Conservation (phyloP, 768 basidiomycete genomes). For the Podaxis sp. region DNA sequence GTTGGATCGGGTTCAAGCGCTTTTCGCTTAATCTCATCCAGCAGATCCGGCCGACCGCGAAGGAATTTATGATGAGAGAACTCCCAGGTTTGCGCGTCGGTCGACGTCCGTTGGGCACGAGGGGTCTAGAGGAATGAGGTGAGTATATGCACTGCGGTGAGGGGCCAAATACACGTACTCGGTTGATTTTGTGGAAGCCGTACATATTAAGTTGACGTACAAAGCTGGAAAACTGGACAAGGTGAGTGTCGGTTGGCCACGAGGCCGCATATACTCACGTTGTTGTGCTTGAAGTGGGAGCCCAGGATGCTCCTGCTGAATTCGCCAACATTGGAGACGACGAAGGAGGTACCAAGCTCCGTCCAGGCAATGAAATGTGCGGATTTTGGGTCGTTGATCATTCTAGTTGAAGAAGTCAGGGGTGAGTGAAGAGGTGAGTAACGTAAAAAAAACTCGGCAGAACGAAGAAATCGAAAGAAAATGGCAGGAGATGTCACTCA, state of each 20-base stretch:
- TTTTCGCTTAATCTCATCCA: conserved; percentile 87
- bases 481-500: conserved; percentile 1
- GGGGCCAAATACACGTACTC: conserved; percentile 44
- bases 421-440: conserved; percentile 5
- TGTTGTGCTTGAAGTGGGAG: conserved; percentile 89
- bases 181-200: conserved; percentile 92
- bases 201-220: conserved; percentile 97
- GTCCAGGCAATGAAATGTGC: conserved; percentile 84
- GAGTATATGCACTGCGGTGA: neutral
- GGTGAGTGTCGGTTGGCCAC: conserved; percentile 6
- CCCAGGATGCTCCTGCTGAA: conserved; percentile 84
- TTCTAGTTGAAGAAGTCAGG: conserved; percentile 41
- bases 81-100: conserved; percentile 84
- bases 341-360: conserved; percentile 78
- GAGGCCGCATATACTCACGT: conserved; percentile 46
- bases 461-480: conserved; percentile 12
- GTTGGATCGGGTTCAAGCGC: conserved; percentile 79
- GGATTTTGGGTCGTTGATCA: conserved; percentile 84
- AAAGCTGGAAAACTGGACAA: conserved; percentile 81
- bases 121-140: conserved; percentile 52
- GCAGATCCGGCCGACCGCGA: conserved; percentile 74
- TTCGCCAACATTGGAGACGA: conserved; percentile 83
- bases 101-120: conserved; percentile 77
- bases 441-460: conserved; percentile 14
- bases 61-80: conserved; percentile 88